phyloP scores from a whole-genome alignment of 2,329 filamentous ascomycete genomes.

The Diaporthe longicolla region DNA sequence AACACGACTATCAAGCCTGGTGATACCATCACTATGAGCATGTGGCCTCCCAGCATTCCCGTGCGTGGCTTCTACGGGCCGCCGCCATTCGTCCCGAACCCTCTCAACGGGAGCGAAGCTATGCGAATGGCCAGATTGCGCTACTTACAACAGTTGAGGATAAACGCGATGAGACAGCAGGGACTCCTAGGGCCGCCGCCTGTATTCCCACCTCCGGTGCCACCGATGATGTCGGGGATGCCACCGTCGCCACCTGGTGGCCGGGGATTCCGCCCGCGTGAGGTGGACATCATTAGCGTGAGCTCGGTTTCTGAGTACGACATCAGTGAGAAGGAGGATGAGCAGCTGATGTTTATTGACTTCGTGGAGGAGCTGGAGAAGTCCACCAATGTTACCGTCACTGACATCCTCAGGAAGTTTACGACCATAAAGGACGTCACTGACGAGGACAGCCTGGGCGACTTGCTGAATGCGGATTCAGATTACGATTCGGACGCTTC shows the following conservation, averaged over 20 bases:
- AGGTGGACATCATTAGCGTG: not conserved
- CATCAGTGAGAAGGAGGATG: constrained; percentile 33
- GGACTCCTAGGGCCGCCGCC: not conserved
- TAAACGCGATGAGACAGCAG: not conserved
- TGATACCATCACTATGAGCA: constrained; percentile 29
- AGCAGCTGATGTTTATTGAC: constrained; percentile 36
- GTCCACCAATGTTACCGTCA: not conserved
- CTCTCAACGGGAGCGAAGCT: not conserved
- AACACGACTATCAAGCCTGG: constrained; percentile 30
- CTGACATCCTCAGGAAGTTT: constrained; percentile 20
- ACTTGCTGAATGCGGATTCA: not conserved
- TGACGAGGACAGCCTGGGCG: not conserved
- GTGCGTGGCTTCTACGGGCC: not conserved
- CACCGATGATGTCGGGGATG: not conserved
- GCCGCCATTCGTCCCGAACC: not conserved
- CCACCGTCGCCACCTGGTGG: not conserved
- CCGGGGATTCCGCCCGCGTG: not conserved
- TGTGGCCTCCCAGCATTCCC: not conserved
- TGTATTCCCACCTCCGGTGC: not conserved
- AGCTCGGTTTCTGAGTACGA: not conserved
- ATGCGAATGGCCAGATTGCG: not conserved
- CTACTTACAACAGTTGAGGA: not conserved
- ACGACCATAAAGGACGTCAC: constrained; percentile 27
- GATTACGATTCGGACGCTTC: constrained; percentile 33
- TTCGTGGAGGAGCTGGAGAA: constrained; percentile 32